Conservation (phyloP, 768 basidiomycete genomes). For the Tephrocybe sp. region DNA sequence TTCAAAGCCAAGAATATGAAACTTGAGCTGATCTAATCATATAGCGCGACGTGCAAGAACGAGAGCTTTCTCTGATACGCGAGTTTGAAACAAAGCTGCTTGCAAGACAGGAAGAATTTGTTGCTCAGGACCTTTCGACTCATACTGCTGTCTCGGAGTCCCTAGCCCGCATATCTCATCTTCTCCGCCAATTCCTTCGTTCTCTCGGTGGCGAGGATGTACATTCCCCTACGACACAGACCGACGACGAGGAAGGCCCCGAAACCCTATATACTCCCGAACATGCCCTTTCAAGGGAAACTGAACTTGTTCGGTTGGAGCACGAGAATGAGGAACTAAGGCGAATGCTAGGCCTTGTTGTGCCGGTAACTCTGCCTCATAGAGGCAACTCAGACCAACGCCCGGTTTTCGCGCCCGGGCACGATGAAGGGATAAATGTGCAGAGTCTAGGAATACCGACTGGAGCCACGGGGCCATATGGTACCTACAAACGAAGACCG, state of each 20-base stretch:
- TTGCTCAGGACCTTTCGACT: constrained; percentile 55
- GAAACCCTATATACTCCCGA: constrained; percentile 53
- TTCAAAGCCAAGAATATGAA: neutral
- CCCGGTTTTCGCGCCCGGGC: constrained; percentile 21
- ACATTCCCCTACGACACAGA: constrained; percentile 22
- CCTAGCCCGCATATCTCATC: constrained; percentile 66
- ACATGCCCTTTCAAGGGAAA: constrained; percentile 84
- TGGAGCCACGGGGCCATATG: constrained; percentile 40
- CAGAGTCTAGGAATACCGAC: constrained; percentile 10
- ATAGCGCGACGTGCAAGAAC: constrained; percentile 91
- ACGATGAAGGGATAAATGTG: constrained; percentile 25
- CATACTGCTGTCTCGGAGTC: constrained; percentile 68
- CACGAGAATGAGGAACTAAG: constrained; percentile 84
- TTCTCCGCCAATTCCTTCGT: constrained; percentile 71
- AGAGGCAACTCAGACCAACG: constrained; percentile 21
- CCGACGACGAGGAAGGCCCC: constrained; percentile 34
- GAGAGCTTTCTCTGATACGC: constrained; percentile 84
- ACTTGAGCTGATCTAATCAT: constrained; percentile 5
- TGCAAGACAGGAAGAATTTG: constrained; percentile 67
- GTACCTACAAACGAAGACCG: constrained; percentile 36
- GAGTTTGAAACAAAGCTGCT: constrained; percentile 91
- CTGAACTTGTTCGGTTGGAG: constrained; percentile 84
- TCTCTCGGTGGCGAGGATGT: constrained; percentile 66
- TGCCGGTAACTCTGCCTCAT: constrained; percentile 24
- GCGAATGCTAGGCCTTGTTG: constrained; percentile 59